Base-by-base conservation (phyloP, 176 grass and related monocot genomes). In the Pontederia paniculata region DNA sequence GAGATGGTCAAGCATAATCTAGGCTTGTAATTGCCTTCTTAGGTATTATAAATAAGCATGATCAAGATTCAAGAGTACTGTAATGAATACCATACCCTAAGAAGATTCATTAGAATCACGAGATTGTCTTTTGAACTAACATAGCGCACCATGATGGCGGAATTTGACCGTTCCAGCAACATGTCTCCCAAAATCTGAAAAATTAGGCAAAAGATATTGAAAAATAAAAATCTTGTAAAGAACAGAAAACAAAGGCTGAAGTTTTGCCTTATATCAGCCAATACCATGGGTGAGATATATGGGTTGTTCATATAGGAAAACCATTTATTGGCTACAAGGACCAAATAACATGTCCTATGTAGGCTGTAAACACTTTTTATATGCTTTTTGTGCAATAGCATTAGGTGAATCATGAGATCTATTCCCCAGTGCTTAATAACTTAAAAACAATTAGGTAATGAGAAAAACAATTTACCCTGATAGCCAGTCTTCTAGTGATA, bases 151-250 rank as follows among this genome's bases (percentile, higher is more conserved):
- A 81, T 84, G 55, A 80, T 48, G 22, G 66, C 10, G 60, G 66
- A 25, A 16, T 89, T 89, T 72, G 62, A 71, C 48, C 50, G 83
- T 17, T 89, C 85, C 44, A 77, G 16, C 48, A 89, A 77, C 60
- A 81, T 89, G 22, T 81, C 80, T 51, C 85, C 77, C 37, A 84
- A 45, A 58, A 89, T 73, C 85, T 89, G 70, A 61, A 70, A 77
- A 52, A 43, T 1, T 37, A 5, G 28, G 28, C 28, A 37, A 6
- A 37, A 37, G 28, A 37, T 37, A 37, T 37, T 37, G 3, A 6
- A 37, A 6, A 37, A 37, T 6, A 5, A 37, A 37, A 37, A 37
- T 37, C 3, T 37, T 37, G 3, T 6, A 37, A 1, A 37, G 28
- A 37, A 37, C 28, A 37, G 7, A 37, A 1, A 6, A 37, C 7